phyloP scores from a whole-genome alignment of 768 basidiomycete genomes.

The Termitomyces sp. region DNA sequence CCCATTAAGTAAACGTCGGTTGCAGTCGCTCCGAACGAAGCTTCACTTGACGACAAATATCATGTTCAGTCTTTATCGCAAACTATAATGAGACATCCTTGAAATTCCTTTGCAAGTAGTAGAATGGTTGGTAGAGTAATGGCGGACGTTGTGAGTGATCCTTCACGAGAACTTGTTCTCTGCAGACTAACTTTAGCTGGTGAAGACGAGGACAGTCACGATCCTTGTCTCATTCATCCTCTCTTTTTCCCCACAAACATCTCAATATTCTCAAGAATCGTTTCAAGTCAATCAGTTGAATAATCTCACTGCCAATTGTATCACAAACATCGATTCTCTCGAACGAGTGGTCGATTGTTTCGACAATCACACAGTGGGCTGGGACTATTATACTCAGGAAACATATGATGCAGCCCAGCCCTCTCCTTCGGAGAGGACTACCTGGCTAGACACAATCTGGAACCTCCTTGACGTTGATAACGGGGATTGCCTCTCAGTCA shows the following conservation, averaged over 20 bases:
- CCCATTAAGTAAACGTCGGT: no score
- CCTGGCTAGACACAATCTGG: constrained; percentile 21
- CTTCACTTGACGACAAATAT: no score
- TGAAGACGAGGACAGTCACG: not conserved
- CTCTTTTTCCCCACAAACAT: not conserved
- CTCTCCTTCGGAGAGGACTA: constrained; percentile 16
- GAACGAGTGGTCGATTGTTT: constrained; percentile 20
- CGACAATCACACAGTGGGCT: constrained; percentile 23
- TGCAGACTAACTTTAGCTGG: not conserved
- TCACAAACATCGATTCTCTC: constrained; percentile 1
- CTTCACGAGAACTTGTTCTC: not conserved
- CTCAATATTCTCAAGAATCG: not conserved
- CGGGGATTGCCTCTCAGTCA: constrained; percentile 23
- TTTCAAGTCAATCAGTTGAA: not conserved
- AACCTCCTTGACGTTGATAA: constrained; percentile 22
- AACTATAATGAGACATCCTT: no score
- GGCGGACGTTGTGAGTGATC: not conserved
- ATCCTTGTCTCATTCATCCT: not conserved
- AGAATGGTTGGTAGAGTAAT: not conserved
- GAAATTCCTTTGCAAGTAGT: not conserved
- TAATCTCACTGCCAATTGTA: constrained; percentile 4
- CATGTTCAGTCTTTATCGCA: no score
- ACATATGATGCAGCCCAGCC: constrained; percentile 30
- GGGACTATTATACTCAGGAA: constrained; percentile 20
- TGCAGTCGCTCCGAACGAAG: no score